Percentiles rank a stretch among this genome's conserved stretches.
Conservation (phyloP, 179 eudicot species). For the Nepenthes alata region DNA sequence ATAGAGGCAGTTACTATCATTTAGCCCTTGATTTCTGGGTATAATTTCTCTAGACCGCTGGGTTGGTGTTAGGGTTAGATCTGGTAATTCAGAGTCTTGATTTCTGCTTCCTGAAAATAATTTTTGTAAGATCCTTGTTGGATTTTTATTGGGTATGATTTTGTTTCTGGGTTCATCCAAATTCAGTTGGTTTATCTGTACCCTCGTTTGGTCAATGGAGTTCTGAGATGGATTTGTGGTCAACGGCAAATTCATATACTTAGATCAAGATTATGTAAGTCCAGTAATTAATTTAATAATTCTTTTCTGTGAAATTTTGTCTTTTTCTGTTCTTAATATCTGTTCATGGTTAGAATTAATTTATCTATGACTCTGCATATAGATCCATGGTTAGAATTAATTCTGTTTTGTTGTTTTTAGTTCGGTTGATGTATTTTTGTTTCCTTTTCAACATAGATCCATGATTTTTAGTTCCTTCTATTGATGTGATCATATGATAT, state of each 20-base stretch:
- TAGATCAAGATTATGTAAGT: constrained; percentile 9
- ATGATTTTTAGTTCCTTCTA: neutral
- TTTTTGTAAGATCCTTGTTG: constrained; percentile 1
- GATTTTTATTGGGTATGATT: neutral
- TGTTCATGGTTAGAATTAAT: neutral
- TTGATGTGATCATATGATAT: neutral
- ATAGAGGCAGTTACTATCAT: too few species aligned
- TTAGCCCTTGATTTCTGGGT: too few species aligned
- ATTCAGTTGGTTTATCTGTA: neutral
- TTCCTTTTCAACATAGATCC: neutral
- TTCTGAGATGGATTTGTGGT: neutral
- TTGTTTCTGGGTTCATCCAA: neutral
- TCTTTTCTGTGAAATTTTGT: neutral
- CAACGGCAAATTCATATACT: neutral
- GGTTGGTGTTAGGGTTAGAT: constrained; percentile 5
- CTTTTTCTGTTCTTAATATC: neutral
- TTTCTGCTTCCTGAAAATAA: neutral
- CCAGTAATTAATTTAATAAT: neutral
- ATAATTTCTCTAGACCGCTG: neutral
- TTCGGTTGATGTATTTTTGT: neutral
- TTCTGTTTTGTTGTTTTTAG: neutral
- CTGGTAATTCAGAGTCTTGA: neutral
- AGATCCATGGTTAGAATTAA: neutral
- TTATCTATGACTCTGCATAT: neutral
- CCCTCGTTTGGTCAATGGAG: constrained; percentile 5